Evolutionary conservation across 2,329 filamentous ascomycete genomes (phyloP).

Genomic region (Fusarium sp.): DNA sequence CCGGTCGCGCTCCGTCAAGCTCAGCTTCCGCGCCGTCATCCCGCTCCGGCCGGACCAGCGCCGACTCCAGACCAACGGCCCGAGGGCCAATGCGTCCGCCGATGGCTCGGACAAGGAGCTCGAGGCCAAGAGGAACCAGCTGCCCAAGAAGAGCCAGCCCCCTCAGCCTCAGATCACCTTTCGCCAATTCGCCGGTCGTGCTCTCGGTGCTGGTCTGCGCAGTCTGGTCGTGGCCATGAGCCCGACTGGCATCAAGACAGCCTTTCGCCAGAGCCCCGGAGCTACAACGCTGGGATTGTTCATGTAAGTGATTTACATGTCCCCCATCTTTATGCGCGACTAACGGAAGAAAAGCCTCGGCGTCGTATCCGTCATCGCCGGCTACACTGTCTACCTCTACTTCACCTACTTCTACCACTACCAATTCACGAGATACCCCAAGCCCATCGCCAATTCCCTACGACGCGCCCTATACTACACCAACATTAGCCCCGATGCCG

Average conservation of each 20-base stretch:
- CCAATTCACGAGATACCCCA: slow-evolving; percentile 67
- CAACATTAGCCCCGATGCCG: slow-evolving; percentile 76
- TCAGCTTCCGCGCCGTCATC: slow-evolving; percentile 46
- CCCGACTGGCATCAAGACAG: slow-evolving; percentile 48
- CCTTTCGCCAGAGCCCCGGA: slow-evolving; percentile 47
- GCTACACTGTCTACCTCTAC: slow-evolving; percentile 53
- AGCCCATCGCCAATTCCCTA: slow-evolving; percentile 76
- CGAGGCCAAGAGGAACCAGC: slow-evolving; percentile 34
- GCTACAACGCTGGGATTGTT: slow-evolving; percentile 45
- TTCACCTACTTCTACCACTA: slow-evolving; percentile 63
- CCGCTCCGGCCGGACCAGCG: slow-evolving; percentile 41
- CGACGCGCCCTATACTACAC: slow-evolving; percentile 87
- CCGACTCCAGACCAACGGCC: slow-evolving; percentile 43
- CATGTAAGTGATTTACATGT: slow-evolving; percentile 40
- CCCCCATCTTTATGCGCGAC: not conserved
- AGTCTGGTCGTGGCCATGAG: slow-evolving; percentile 49
- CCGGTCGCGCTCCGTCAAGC: slow-evolving; percentile 40
- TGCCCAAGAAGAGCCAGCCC: slow-evolving; percentile 39
- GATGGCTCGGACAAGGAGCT: slow-evolving; percentile 22
- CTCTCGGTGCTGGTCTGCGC: slow-evolving; percentile 47
- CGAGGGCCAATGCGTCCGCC: slow-evolving; percentile 16
- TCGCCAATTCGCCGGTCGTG: slow-evolving; percentile 43
- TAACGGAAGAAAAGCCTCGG: slow-evolving; percentile 41
- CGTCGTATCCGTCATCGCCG: slow-evolving; percentile 44
- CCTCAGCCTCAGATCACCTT: slow-evolving; percentile 46